Evolutionary conservation across 345 rosid species (phyloP), one percentile per base, ranked within the genome.

Genomic region (Sonneratia alba): DNA sequence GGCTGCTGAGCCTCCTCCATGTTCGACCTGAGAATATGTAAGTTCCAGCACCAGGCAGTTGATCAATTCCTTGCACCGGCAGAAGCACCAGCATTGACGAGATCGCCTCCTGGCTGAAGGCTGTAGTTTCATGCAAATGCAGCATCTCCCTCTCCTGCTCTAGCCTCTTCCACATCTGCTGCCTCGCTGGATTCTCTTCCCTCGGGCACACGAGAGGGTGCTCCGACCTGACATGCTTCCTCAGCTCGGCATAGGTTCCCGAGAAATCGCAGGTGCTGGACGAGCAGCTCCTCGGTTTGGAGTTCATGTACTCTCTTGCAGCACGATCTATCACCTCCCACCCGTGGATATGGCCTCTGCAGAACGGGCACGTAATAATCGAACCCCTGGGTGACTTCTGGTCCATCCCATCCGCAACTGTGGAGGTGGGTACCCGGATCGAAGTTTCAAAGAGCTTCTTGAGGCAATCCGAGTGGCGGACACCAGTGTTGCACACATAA

Each of bases 401-500:
- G 48, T 3, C 59, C 22, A 3, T 15, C 11, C 51, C 51, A 47
- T n/a, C 36, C 36, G 68, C 69, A n/a, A 71, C 40, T 47, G 16
- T 36, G 45, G 74, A 73, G 74, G 79, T 47, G 51, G 51, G 2
- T 66, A 51, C 77, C 62, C 32, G 51, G 9, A 27, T 18, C 48
- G 74, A 40, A 80, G 78, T 77, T 80, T 76, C 14, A 38, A 72
- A 72, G 69, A 79, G 85, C 74, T 85, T 91, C 34, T 83, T 83
- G 43, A 83, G 85, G 63, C 96, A 91, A 69, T 91, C 87, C 7
- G 97, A 89, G 74, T 86, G 93, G 38, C 89, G 89, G 36, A 78
- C 62, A 74, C 88, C 89, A 0, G 93, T 89, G 73, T 88, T 85
- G 59, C 97, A 91, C 80, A 89, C 88, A 84, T 81, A 88, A 49